A percentile compares a stretch with the other conserved stretches of the same genome.
Evolutionary conservation across 345 rosid genomes (phyloP).

Genomic region (Xanthoceras sorbifolium): DNA sequence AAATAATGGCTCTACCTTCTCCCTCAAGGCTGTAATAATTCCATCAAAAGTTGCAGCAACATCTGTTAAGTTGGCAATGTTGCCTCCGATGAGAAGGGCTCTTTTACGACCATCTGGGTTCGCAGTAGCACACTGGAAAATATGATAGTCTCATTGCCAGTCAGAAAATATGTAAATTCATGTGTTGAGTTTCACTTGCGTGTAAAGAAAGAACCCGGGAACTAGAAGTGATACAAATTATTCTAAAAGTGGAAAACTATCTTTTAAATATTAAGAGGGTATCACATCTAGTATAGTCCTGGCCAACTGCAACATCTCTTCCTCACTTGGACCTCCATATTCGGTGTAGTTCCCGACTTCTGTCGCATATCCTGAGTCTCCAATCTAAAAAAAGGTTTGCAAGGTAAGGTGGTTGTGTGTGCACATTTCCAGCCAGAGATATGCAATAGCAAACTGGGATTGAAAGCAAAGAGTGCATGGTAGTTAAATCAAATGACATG

Average conservation of each 20-base stretch:
- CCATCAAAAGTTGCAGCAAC: slow-evolving; percentile 93
- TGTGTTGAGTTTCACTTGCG: no score
- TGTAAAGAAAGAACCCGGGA: background rate
- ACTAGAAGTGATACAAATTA: background rate
- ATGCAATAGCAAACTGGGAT: background rate
- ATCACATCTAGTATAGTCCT: slow-evolving; percentile 91
- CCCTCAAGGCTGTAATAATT: slow-evolving; percentile 78
- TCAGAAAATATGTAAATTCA: no score
- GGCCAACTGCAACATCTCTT: slow-evolving; percentile 90
- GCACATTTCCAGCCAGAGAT: background rate
- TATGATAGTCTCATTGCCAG: background rate
- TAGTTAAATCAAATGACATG: background rate
- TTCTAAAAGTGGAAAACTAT: slow-evolving; percentile 8
- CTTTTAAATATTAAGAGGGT: background rate
- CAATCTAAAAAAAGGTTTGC: slow-evolving; percentile 49
- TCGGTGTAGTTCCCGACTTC: slow-evolving; percentile 94
- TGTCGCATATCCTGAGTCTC: slow-evolving; percentile 91
- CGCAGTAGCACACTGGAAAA: slow-evolving; percentile 40
- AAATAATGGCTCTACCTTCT: slow-evolving; percentile 52
- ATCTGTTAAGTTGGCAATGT: slow-evolving; percentile 34
- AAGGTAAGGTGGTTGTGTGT: no score
- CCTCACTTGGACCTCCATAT: slow-evolving; percentile 94
- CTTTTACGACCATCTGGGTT: no score
- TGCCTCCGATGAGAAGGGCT: no score
- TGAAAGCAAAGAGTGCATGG: slow-evolving; percentile 5